Base-by-base conservation (phyloP, 2,329 filamentous ascomycete genomes). In the Scedosporium apiospermum region DNA sequence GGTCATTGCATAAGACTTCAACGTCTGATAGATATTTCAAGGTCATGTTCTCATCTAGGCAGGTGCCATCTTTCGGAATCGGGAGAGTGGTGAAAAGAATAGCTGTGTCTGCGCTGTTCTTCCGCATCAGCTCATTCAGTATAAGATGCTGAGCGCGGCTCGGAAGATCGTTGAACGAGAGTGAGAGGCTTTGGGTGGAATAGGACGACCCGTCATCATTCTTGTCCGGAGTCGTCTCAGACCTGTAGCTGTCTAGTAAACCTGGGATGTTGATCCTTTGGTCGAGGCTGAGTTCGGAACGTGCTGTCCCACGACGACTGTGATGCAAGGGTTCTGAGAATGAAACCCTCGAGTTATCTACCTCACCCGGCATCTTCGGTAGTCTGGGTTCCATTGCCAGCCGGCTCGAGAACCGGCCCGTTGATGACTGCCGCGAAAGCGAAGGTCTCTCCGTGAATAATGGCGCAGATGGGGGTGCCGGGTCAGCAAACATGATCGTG, bases 101-200 rank as follows among this genome's bases (percentile, higher is more conserved):
- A 0, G 90, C 90, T 1, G 91, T 91, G 21, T 89, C 80, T 10
- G 53, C 58, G 66, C 88, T 90, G 65, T 91, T 78, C 64, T 81
- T 80, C 3, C 82, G 79, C 77, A 96, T 92, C 66, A 96, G 76
- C 72, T 96, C 91, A 71, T 96, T 96, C 16, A 96, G 75, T 30
- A 96, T 93, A 42, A 96, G 76, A 72, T 96, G 90, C 71, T 96
- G 91, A 1, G 91, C 91, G 16, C 90, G 85, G 68, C 88, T 90
- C 0, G 91, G 91, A 3, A 96, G 77, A 69, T 96, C 90, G 68
- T 96, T 96, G 78, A 96, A 96, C 2, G 87, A 91, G 2, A 96
- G 77, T 0, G 90, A 83, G 3, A 91, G 74, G 2, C 84, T 80
- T 61, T 87, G 85, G 23, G 83, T 83, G 3, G 83, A 82, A 69